These are phyloP conservation scores for Chaetomiaceae sp. DNA, from an alignment of 2,329 filamentous ascomycete species.

Conservation along the genomic window DNA sequence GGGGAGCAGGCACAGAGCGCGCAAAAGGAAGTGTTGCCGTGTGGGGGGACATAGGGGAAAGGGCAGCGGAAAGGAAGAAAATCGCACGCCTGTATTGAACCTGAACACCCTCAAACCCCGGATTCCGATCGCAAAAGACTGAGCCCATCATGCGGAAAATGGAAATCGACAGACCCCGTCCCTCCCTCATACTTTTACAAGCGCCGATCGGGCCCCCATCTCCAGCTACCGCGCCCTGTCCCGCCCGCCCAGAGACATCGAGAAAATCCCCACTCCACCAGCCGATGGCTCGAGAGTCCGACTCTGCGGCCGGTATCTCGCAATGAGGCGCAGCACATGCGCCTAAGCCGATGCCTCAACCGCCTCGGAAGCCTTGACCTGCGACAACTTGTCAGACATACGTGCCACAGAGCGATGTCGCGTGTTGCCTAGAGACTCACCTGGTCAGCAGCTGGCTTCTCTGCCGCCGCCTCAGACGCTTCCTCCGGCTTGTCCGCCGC, in stretches of 20 bases:
- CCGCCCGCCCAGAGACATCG: background rate
- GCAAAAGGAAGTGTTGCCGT: no score
- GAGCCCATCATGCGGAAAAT: constrained; percentile 4
- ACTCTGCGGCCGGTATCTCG: background rate
- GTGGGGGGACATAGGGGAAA: background rate
- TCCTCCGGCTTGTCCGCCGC: constrained; percentile 31
- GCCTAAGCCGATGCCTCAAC: constrained; percentile 33
- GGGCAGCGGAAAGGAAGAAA: constrained; percentile 4
- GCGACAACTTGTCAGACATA: constrained; percentile 1
- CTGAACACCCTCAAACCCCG: constrained; percentile 13
- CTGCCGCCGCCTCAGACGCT: constrained; percentile 22
- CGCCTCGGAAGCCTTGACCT: constrained; percentile 24
- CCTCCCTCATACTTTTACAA: constrained; percentile 11
- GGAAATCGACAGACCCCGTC: background rate
- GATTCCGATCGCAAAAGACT: constrained; percentile 3
- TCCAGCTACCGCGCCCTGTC: background rate
- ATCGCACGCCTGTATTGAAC: constrained; percentile 15
- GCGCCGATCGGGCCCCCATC: background rate
- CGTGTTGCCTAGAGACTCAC: constrained; percentile 20
- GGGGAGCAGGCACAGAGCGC: no score
- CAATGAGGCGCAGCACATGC: background rate
- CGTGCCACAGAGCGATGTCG: background rate
- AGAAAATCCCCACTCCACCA: background rate
- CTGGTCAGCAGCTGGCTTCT: constrained; percentile 32
- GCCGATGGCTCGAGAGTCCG: background rate